Conservation (phyloP, 202 grass and related monocot genomes). For the Dendrocalamus latiflorus region DNA sequence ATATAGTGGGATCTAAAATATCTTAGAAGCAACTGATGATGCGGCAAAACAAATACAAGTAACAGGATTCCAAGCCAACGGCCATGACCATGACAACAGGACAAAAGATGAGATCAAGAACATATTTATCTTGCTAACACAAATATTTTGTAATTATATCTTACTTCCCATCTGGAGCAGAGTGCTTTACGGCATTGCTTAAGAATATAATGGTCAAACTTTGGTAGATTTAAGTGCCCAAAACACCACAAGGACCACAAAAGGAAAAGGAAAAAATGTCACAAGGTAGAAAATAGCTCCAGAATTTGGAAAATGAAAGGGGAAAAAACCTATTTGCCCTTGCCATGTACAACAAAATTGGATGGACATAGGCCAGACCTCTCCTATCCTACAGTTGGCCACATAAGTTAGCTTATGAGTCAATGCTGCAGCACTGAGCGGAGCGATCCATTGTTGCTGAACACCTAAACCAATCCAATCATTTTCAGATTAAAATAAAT, state of each 20-base stretch:
- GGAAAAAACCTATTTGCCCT: background rate
- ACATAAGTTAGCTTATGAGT: background rate
- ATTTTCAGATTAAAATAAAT: background rate
- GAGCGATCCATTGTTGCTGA: background rate
- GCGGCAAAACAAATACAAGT: background rate
- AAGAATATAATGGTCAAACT: background rate
- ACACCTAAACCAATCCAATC: background rate
- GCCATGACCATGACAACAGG: background rate
- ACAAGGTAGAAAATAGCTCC: background rate
- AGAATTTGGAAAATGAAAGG: background rate
- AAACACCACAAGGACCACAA: background rate
- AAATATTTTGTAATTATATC: background rate
- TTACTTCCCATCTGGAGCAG: background rate
- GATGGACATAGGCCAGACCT: background rate
- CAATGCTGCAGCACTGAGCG: background rate
- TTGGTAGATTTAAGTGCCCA: background rate
- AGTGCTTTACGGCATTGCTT: background rate
- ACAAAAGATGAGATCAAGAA: background rate
- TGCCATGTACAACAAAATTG: background rate
- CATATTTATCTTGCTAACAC: background rate
- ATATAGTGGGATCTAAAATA: background rate
- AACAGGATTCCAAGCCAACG: background rate
- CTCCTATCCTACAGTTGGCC: background rate
- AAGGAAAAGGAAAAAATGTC: background rate
- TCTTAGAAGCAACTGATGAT: constrained; percentile 4